Base-by-base conservation (phyloP, 192 early-diverging fungal genomes). In the Lunasporangiospora selenospora region DNA sequence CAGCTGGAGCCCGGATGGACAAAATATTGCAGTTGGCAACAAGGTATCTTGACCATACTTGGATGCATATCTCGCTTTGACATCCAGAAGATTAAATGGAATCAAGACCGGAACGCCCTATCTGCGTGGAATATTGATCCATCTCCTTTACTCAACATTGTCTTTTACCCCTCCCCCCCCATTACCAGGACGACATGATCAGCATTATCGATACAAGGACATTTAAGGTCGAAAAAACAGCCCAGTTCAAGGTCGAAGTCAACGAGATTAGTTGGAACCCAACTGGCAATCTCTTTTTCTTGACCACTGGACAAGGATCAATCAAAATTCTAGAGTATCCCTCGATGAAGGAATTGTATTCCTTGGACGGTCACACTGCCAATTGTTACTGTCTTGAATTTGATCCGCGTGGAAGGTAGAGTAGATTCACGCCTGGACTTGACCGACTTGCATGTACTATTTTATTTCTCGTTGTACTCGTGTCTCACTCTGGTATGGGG, bases 261-360 rank as follows among this genome's bases (percentile, higher is more conserved):
- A 94, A 94, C 59, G 91, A 93, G 75, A 92, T 94, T 29, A 78
- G 84, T 24, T 94, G 93, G 93, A 89, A 91, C 37, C 81, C 81
- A 44, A 77, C 84, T 36, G 87, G 87, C 23, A 78, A 89, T 49
- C 64, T 90, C 23, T 94, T 94, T 62, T 87, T 83, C 53, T 75
- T 94, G 36, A 91, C 92, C 3, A 91, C 90, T 1, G 92, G 92
- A 7, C 80, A 88, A 46, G 91, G 91, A 8, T 84, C 82, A 4
- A 77, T 92, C 31, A 81, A 85, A 47, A 75, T 93, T 4, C 76
- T 91, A n/a, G 81, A 85, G 16, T 91, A 86, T 56, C 90, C 88
- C 5, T 80, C 81, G 0, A 78, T 94, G 50, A 77, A 80, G 12
- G 80, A 67, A 12, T 24, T 87, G 3, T 70, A 86, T 40, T 75